Evolutionary conservation across 441 rosid species (phyloP).

Genomic region (Breynia disticha): DNA sequence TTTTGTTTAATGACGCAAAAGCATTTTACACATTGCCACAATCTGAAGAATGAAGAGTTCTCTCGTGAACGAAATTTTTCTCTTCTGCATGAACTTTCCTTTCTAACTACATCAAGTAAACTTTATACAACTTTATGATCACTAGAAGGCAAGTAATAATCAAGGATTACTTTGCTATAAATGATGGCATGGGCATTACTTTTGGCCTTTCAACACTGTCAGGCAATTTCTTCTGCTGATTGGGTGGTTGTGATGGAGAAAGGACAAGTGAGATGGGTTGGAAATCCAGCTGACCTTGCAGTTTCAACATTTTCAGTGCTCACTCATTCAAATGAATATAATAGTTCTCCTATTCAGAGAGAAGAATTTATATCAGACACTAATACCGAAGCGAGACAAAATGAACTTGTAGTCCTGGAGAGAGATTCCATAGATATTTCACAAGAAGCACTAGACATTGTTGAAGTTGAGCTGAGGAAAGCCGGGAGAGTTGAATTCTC

Average conservation of each 20-base stretch:
- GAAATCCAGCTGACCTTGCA: slow-evolving; percentile 54
- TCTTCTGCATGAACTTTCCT: too few species aligned
- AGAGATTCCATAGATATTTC: slow-evolving; percentile 23
- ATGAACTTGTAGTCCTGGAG: slow-evolving; percentile 17
- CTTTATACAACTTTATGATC: too few species aligned
- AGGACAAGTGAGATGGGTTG: slow-evolving; percentile 74
- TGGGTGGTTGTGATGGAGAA: slow-evolving; percentile 72
- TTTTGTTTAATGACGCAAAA: too few species aligned
- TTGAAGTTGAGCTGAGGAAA: slow-evolving; percentile 66
- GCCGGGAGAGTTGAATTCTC: slow-evolving; percentile 74
- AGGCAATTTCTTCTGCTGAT: slow-evolving; percentile 89
- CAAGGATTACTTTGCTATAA: neutral
- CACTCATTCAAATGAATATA: slow-evolving; percentile 41
- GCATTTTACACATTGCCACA: too few species aligned
- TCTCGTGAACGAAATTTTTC: too few species aligned
- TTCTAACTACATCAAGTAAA: too few species aligned
- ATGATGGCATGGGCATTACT: slow-evolving; percentile 5
- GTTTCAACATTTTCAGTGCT: slow-evolving; percentile 37
- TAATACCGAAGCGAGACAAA: slow-evolving; percentile 24
- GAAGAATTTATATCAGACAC: slow-evolving; percentile 18
- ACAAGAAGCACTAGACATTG: slow-evolving; percentile 42
- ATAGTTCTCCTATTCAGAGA: slow-evolving; percentile 23
- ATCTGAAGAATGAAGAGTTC: too few species aligned
- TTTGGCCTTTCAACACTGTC: slow-evolving; percentile 16
- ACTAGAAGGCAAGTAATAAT: too few species aligned